phyloP scores from a whole-genome alignment of 306 rosid species.

The Medicago arabica region DNA sequence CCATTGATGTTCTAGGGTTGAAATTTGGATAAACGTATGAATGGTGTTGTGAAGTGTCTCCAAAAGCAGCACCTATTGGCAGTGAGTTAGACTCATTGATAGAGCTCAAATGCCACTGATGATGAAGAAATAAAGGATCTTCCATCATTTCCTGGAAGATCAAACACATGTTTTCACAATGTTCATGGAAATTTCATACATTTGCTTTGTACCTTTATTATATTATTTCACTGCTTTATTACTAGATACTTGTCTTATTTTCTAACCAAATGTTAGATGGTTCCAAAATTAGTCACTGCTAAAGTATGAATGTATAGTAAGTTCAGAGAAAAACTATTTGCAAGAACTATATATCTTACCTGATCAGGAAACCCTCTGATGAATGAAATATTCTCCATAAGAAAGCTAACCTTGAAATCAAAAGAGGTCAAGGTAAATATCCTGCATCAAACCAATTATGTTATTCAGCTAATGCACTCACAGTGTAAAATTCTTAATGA shows the following conservation, averaged over 20 bases:
- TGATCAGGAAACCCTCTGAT: conserved; percentile 58
- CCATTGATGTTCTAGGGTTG: conserved; percentile 48
- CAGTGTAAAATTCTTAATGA: conserved; percentile 1
- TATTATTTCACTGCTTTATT: too few species aligned
- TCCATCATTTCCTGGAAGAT: conserved; percentile 62
- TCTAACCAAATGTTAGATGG: not conserved
- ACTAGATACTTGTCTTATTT: too few species aligned
- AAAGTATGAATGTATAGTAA: not conserved
- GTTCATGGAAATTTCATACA: conserved; percentile 10
- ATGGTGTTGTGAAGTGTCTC: conserved; percentile 62
- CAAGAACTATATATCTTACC: conserved; percentile 55
- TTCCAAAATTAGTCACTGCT: conserved; percentile 1
- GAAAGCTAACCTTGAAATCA: conserved; percentile 37
- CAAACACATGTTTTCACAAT: conserved; percentile 30
- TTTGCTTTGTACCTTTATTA: not conserved
- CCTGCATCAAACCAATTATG: conserved; percentile 18
- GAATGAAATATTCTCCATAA: conserved; percentile 76
- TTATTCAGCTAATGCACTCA: conserved; percentile 1
- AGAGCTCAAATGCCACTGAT: conserved; percentile 72
- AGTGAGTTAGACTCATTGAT: conserved; percentile 57
- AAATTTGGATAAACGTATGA: conserved; percentile 52
- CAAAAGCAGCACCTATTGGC: conserved; percentile 67
- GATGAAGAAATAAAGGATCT: conserved; percentile 58
- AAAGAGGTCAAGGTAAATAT: conserved; percentile 35
- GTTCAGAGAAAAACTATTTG: not conserved